phyloP scores from a whole-genome alignment of 2,329 filamentous ascomycete genomes.

The Aureobasidium sp. region DNA sequence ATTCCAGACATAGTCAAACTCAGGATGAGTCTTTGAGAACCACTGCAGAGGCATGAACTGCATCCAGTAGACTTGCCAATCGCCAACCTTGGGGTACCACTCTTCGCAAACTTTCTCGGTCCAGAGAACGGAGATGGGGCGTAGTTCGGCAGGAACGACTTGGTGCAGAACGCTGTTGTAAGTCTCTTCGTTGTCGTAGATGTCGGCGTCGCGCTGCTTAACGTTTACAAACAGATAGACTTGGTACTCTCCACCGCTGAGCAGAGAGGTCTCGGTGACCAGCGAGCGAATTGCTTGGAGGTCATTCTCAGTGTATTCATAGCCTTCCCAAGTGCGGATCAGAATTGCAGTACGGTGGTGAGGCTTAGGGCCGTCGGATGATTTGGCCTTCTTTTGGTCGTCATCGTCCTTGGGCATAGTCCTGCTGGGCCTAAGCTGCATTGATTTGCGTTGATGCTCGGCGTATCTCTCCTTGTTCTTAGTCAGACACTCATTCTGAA shows the following conservation, averaged over 20 bases:
- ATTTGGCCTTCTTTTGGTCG: background rate
- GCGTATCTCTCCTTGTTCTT: constrained; percentile 71
- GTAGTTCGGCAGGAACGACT: constrained; percentile 75
- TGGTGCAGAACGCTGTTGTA: constrained; percentile 68
- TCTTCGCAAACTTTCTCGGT: constrained; percentile 62
- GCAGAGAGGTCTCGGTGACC: constrained; percentile 50
- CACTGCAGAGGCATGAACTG: constrained; percentile 81
- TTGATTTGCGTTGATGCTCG: constrained; percentile 41
- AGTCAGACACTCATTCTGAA: constrained; percentile 72
- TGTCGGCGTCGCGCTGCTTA: constrained; percentile 60
- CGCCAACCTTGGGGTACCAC: constrained; percentile 54
- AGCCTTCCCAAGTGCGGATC: constrained; percentile 53
- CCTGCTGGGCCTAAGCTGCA: constrained; percentile 28
- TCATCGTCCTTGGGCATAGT: constrained; percentile 25
- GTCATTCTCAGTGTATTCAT: constrained; percentile 52
- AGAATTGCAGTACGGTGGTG: constrained; percentile 50
- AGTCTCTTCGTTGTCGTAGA: constrained; percentile 64
- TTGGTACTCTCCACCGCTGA: constrained; percentile 53
- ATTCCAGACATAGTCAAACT: constrained; percentile 85
- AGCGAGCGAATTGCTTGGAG: constrained; percentile 50
- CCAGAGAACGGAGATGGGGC: constrained; percentile 77
- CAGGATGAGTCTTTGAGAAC: constrained; percentile 78
- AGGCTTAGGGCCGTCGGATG: constrained; percentile 32
- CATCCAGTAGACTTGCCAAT: constrained; percentile 56
- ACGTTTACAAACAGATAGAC: constrained; percentile 55